Percentiles rank a stretch among this genome's conserved stretches.
phyloP scores from a whole-genome alignment of 331 rosid genomes.

The Quercus lobata region DNA sequence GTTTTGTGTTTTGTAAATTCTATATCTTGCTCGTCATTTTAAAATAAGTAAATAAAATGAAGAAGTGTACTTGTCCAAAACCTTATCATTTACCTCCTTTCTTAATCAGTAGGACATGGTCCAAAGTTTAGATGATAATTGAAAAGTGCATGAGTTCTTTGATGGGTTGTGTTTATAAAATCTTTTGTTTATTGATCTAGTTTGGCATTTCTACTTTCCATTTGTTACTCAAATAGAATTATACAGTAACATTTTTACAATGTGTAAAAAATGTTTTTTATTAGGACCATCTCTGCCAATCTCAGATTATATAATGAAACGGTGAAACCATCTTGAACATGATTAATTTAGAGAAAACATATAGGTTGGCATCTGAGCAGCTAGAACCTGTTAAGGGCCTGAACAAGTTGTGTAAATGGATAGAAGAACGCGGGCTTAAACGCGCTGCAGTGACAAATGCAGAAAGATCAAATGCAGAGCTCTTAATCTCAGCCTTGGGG shows the following conservation, averaged over 20 bases:
- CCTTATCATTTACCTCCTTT: neutral
- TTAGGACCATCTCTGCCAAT: neutral
- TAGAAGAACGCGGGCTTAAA: slow-evolving; percentile 30
- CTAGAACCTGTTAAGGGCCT: slow-evolving; percentile 32
- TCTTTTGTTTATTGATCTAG: neutral
- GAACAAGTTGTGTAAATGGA: slow-evolving; percentile 32
- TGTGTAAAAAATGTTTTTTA: neutral
- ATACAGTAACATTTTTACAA: neutral
- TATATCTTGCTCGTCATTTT: too few relatives aligned
- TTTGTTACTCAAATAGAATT: neutral
- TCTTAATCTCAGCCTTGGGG: slow-evolving; percentile 27
- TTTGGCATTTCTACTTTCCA: neutral
- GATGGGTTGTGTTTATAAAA: neutral
- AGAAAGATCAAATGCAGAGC: slow-evolving; percentile 35
- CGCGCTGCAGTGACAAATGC: slow-evolving; percentile 47
- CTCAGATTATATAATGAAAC: neutral
- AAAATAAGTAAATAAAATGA: too few relatives aligned
- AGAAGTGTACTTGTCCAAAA: neutral
- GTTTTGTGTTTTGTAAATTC: too few relatives aligned
- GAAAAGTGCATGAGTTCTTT: neutral
- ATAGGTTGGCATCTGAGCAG: slow-evolving; percentile 32
- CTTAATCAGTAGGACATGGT: neutral
- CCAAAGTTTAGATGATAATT: neutral
- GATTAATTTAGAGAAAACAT: neutral
- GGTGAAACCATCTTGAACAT: neutral